Conservation (phyloP, 2,329 filamentous ascomycete genomes). For the Diplocarpon rosae region DNA sequence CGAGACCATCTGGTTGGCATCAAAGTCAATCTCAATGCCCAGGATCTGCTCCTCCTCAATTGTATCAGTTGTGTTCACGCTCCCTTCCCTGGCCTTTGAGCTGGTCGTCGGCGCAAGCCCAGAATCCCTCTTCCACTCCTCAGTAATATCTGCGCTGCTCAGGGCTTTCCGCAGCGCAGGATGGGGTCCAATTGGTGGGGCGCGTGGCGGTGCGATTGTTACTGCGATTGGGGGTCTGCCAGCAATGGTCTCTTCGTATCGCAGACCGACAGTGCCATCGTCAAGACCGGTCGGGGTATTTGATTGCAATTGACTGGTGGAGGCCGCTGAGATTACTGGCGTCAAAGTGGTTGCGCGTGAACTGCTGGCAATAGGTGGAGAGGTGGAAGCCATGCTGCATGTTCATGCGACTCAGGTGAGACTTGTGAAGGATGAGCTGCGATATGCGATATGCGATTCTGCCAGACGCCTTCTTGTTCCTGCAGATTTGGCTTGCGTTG, state of each 20-base stretch:
- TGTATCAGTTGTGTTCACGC: constrained; percentile 23
- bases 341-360: not conserved
- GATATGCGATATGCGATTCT: not conserved
- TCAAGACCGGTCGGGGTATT: constrained; percentile 8
- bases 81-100: constrained; percentile 32
- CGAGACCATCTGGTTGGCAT: constrained; percentile 4
- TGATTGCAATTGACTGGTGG: not conserved
- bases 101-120: constrained; percentile 39
- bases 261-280: constrained; percentile 37
- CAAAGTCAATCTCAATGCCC: constrained; percentile 20
- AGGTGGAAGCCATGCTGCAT: constrained; percentile 3
- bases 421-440: not conserved
- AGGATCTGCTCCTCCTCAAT: constrained; percentile 16
- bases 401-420: not conserved
- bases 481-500: not conserved
- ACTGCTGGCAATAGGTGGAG: not conserved
- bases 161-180: constrained; percentile 20
- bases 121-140: constrained; percentile 44
- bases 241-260: constrained; percentile 50
- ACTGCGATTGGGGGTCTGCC: constrained; percentile 45
- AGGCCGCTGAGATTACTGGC: constrained; percentile 3
- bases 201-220: constrained; percentile 22
- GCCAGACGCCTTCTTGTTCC: not conserved
- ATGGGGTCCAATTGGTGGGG: constrained; percentile 22
- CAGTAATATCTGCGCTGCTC: constrained; percentile 11